Conservation (phyloP, 108 stramenopile genomes). For the Mayamaea pseudoterrestris region DNA sequence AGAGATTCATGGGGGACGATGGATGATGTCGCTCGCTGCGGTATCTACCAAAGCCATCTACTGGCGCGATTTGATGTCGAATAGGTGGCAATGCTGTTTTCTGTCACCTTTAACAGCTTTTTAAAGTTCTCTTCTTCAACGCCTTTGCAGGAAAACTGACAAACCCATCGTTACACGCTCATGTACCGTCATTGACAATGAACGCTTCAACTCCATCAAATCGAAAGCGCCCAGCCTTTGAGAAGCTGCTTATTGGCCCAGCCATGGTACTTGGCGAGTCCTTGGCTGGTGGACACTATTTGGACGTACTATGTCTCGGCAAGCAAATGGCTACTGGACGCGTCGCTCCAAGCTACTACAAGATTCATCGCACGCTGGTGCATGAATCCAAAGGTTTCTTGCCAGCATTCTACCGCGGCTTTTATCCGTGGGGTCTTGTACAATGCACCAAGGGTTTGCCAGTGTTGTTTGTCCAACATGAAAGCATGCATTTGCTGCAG, state of each 20-base stretch:
- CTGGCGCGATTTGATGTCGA: no score
- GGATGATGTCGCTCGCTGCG: no score
- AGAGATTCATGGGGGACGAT: no score
- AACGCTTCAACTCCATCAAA: no score
- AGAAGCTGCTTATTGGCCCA: conserved; percentile 10
- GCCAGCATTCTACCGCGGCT: conserved; percentile 11
- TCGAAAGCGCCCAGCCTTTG: conserved; percentile 23
- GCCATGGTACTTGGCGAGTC: conserved; percentile 12
- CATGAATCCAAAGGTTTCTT: conserved; percentile 3
- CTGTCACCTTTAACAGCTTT: no score
- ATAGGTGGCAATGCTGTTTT: no score
- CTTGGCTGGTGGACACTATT: conserved; percentile 15
- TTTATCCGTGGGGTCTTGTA: conserved; percentile 12
- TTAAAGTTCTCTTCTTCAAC: no score
- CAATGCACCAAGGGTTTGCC: conserved; percentile 16
- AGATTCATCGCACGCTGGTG: conserved; percentile 4
- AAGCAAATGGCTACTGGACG: conserved; percentile 8
- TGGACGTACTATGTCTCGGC: conserved; percentile 11
- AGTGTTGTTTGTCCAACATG: conserved; percentile 14
- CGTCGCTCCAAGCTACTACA: neutral
- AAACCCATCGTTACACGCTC: no score
- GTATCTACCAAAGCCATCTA: no score
- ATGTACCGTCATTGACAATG: no score
- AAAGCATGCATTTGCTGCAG: conserved; percentile 7
- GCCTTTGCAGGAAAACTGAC: no score